Evolutionary conservation across 1,139 yeast genomes (phyloP).

Genomic region (Sugiyamaella pinicola): DNA sequence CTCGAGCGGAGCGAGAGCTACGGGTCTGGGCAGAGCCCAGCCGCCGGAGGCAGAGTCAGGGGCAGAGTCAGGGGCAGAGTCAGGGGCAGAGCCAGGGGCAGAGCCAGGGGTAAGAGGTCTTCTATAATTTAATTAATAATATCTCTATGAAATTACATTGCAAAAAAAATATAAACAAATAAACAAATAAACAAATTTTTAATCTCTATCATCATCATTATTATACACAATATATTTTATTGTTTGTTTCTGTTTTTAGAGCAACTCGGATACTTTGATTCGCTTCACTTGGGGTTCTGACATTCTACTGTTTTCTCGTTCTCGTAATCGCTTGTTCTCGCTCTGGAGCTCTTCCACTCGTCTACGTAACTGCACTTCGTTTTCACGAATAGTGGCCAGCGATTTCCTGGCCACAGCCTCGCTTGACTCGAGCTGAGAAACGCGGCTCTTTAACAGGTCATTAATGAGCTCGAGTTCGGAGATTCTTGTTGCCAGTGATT

Average conservation of each 20-base stretch:
- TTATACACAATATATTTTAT: slow-evolving; percentile 8
- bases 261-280: slow-evolving; percentile 32
- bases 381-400: slow-evolving; percentile 35
- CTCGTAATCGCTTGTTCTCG: slow-evolving; percentile 22
- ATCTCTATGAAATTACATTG: not conserved
- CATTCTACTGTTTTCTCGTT: not conserved
- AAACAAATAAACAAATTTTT: not conserved
- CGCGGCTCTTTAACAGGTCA: slow-evolving; percentile 78
- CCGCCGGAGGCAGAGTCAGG: no score
- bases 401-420: slow-evolving; percentile 48
- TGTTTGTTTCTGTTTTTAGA: slow-evolving; percentile 14
- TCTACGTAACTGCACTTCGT: slow-evolving; percentile 32
- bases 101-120: not conserved
- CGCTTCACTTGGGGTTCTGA: slow-evolving; percentile 27
- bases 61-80: no score
- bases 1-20: no score
- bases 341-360: slow-evolving; percentile 30
- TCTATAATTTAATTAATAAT: slow-evolving; percentile 1
- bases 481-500: slow-evolving; percentile 33
- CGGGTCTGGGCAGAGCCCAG: no score
- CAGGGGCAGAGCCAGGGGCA: no score
- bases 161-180: not conserved
- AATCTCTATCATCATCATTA: slow-evolving; percentile 7
- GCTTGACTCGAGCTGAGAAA: slow-evolving; percentile 74
- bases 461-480: slow-evolving; percentile 86